phyloP scores from a whole-genome alignment of 1,139 yeast genomes.

The Geotrichum europaeum region DNA sequence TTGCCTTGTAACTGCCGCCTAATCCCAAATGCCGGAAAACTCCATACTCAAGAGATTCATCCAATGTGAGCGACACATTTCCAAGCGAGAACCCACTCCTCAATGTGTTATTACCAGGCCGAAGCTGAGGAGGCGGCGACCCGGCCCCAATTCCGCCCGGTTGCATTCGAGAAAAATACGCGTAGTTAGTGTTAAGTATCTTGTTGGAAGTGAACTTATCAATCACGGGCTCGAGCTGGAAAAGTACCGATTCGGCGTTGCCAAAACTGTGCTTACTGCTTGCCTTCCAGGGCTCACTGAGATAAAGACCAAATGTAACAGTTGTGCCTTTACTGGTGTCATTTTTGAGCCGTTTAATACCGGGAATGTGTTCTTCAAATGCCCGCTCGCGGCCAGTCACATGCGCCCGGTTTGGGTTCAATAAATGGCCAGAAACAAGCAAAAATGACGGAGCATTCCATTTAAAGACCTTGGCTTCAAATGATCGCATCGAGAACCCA shows the following conservation, averaged over 20 bases:
- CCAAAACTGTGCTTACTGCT: slow-evolving; percentile 75
- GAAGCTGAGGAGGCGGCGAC: slow-evolving; percentile 34
- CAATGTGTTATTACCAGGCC: slow-evolving; percentile 11
- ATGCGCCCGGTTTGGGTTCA: slow-evolving; percentile 13
- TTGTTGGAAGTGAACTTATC: slow-evolving; percentile 41
- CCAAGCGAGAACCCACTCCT: slow-evolving; percentile 38
- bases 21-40: slow-evolving; percentile 63
- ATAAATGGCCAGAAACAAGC: slow-evolving; percentile 54
- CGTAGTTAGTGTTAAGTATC: slow-evolving; percentile 27
- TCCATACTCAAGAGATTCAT: slow-evolving; percentile 72
- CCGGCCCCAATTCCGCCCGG: slow-evolving; percentile 80
- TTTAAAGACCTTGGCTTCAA: slow-evolving; percentile 77
- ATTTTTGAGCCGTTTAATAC: slow-evolving; percentile 12
- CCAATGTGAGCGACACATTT: slow-evolving; percentile 71
- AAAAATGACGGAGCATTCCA: slow-evolving; percentile 86
- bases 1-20: slow-evolving; percentile 44
- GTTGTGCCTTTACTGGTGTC: slow-evolving; percentile 15
- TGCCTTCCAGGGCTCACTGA: slow-evolving; percentile 68
- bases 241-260: slow-evolving; percentile 45
- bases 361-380: slow-evolving; percentile 26
- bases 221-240: slow-evolving; percentile 62
- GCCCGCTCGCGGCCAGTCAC: slow-evolving; percentile 22
- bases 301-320: slow-evolving; percentile 55
- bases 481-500: slow-evolving; percentile 83
- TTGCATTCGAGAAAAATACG: slow-evolving; percentile 32